Percentiles rank a stretch among this genome's conserved stretches.
Evolutionary conservation across 345 rosid species (phyloP).

Genomic region (Cardamine occulta): DNA sequence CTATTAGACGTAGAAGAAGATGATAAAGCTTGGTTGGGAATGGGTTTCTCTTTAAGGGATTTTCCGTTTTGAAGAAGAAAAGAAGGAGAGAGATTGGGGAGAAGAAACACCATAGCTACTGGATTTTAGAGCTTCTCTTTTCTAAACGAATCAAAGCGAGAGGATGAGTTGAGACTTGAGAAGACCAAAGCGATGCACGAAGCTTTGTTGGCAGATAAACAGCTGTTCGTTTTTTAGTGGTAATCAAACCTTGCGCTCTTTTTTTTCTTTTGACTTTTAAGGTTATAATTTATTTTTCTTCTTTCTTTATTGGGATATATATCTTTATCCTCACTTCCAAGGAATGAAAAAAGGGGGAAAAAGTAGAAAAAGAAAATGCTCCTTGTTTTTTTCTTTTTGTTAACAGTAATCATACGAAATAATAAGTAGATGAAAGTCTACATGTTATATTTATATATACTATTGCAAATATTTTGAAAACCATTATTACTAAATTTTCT

Average conservation of each 20-base stretch:
- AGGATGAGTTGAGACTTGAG: slow-evolving; percentile 23
- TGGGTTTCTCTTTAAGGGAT: slow-evolving; percentile 49
- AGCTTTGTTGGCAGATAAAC: slow-evolving; percentile 32
- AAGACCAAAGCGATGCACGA: slow-evolving; percentile 16
- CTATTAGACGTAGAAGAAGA: background rate
- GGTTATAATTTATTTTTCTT: too few relatives aligned
- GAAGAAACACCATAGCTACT: slow-evolving; percentile 72
- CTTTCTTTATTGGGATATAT: background rate
- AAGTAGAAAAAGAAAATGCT: background rate
- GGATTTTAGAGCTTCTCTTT: background rate
- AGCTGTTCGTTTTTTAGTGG: slow-evolving; percentile 53
- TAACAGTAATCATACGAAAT: background rate
- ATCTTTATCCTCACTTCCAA: too few relatives aligned
- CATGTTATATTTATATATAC: too few relatives aligned
- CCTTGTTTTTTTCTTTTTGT: background rate
- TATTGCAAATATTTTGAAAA: too few relatives aligned
- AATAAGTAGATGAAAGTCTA: background rate
- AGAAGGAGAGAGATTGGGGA: slow-evolving; percentile 68
- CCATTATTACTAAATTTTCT: too few relatives aligned
- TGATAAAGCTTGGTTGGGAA: slow-evolving; percentile 20
- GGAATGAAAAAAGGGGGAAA: too few relatives aligned
- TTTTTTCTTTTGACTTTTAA: background rate
- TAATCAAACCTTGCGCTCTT: slow-evolving; percentile 23
- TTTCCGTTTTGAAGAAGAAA: slow-evolving; percentile 57
- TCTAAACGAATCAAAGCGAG: slow-evolving; percentile 5